These are phyloP conservation scores for Collybiopsis confluens DNA, from an alignment of 768 basidiomycete genomes.

Conservation along the genomic window DNA sequence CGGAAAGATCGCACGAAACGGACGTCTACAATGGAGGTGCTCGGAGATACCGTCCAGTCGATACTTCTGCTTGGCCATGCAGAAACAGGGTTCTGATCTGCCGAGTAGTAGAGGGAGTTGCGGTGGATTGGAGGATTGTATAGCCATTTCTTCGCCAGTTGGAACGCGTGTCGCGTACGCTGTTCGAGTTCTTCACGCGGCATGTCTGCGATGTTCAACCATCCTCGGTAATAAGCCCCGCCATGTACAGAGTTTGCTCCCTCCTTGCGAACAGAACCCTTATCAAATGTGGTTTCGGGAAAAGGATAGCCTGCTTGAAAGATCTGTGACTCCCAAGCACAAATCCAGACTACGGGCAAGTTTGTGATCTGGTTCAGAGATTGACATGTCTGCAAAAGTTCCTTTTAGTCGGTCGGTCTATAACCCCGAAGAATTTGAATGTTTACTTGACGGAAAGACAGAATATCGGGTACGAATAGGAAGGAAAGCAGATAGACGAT, in stretches of 20 bases:
- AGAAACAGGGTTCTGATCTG: slow-evolving; percentile 12
- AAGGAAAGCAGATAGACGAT: slow-evolving; percentile 30
- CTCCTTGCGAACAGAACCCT: neutral
- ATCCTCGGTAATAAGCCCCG: neutral
- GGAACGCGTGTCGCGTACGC: slow-evolving; percentile 38
- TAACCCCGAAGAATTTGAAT: neutral
- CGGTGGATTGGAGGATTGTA: neutral
- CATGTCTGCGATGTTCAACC: slow-evolving; percentile 26
- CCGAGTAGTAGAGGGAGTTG: neutral
- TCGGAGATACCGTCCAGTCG: slow-evolving; percentile 28
- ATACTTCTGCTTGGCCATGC: slow-evolving; percentile 9
- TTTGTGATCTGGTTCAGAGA: slow-evolving; percentile 40
- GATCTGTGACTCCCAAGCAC: slow-evolving; percentile 41
- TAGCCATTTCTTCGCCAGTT: slow-evolving; percentile 49
- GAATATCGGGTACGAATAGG: slow-evolving; percentile 36
- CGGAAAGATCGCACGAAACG: slow-evolving; percentile 37
- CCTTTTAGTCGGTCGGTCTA: neutral
- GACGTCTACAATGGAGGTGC: slow-evolving; percentile 46
- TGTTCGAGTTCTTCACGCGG: slow-evolving; percentile 40
- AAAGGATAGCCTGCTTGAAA: slow-evolving; percentile 48
- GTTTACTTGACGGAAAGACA: slow-evolving; percentile 38
- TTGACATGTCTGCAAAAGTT: slow-evolving; percentile 41
- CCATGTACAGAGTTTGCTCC: neutral
- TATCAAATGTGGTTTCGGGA: slow-evolving; percentile 17
- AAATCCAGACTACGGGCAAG: slow-evolving; percentile 54